Base-by-base conservation (phyloP, 2,329 filamentous ascomycete genomes). In the Fusarium kyushuense region DNA sequence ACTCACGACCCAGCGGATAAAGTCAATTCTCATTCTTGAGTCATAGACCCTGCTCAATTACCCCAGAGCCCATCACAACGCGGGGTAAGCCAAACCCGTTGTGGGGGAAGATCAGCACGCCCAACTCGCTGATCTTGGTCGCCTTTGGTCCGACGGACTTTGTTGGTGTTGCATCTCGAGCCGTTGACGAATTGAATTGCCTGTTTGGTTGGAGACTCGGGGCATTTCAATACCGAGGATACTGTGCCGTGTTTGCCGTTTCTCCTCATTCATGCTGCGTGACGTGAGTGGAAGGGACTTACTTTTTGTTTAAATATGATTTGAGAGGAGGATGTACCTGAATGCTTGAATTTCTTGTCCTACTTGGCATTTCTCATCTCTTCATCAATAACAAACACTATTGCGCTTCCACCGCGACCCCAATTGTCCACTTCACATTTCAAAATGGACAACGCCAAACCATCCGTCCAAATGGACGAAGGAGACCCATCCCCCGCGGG, bases 381-480 rank as follows among this genome's bases (percentile, higher is more conserved):
- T 25, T 9, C 4, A n/a, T 6, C 27, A 47, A 10, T 8, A 6
- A 5, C 21, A 12, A n/a, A 30, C 9, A 11, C 19, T 9, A 19
- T 17, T 17, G 6, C 3, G 19, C n/a, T 19, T 19, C 8, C n/a
- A 19, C 19, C 35, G 21, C n/a, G 4, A 6, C 11, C 17, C 6
- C 9, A 16, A 11, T 17, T 2, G 27, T 46, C 23, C 8, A 12
- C 6, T 14, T n/a, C 5, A 2, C 3, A 7, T 19, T 7, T 4
- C 5, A 46, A 7, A 1, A 69, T 70, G 67, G 67, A 70, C 2
- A 35, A 43, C 11, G 48, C 35, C 9, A 70, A 70, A 21, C 33
- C 45, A 6, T 58, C 67, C 6, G 45, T 70, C 23, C 63, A 70
- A 9, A 32, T 70, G 43, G 63, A 70, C 35, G 67, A 70, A 27